Percentiles rank a stretch among this genome's conserved stretches.
phyloP scores from a whole-genome alignment of 2,329 filamentous ascomycete genomes.

The Nigrospora osmanthi region DNA sequence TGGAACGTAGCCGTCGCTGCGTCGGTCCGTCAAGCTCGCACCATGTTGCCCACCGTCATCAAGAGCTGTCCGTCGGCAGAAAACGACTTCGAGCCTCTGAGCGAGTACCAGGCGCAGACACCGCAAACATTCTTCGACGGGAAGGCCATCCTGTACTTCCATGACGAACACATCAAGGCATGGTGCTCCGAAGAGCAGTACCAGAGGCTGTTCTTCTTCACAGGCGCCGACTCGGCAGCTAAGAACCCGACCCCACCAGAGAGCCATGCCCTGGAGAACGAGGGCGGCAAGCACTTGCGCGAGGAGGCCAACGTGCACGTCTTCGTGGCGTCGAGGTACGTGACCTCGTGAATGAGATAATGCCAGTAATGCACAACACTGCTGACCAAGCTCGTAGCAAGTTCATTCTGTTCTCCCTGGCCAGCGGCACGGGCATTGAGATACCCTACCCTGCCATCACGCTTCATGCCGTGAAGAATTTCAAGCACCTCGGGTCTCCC shows the following conservation, averaged over 20 bases:
- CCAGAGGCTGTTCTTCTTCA: constrained; percentile 45
- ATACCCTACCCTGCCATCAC: constrained; percentile 70
- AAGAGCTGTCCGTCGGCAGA: constrained; percentile 44
- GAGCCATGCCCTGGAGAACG: constrained; percentile 22
- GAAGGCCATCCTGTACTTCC: constrained; percentile 64
- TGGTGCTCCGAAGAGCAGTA: constrained; percentile 48
- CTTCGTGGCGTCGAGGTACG: constrained; percentile 53
- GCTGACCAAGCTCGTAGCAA: constrained; percentile 26
- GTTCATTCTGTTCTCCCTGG: constrained; percentile 56
- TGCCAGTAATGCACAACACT: constrained; percentile 12
- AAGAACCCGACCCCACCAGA: constrained; percentile 23
- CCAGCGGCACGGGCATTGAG: constrained; percentile 50
- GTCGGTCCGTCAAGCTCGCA: too few relatives aligned
- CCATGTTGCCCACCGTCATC: constrained; percentile 46
- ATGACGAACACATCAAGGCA: constrained; percentile 48
- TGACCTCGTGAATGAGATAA: neutral
- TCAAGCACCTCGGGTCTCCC: constrained; percentile 27
- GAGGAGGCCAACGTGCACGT: constrained; percentile 43
- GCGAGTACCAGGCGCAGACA: constrained; percentile 65
- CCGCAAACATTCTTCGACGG: constrained; percentile 64
- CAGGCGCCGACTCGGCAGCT: constrained; percentile 21
- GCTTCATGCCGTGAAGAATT: constrained; percentile 65
- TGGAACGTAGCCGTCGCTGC: neutral
- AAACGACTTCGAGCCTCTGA: constrained; percentile 53
- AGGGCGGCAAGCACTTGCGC: constrained; percentile 13